Conservation (phyloP, 768 basidiomycete species). For the Amanita pseudoporphyria region DNA sequence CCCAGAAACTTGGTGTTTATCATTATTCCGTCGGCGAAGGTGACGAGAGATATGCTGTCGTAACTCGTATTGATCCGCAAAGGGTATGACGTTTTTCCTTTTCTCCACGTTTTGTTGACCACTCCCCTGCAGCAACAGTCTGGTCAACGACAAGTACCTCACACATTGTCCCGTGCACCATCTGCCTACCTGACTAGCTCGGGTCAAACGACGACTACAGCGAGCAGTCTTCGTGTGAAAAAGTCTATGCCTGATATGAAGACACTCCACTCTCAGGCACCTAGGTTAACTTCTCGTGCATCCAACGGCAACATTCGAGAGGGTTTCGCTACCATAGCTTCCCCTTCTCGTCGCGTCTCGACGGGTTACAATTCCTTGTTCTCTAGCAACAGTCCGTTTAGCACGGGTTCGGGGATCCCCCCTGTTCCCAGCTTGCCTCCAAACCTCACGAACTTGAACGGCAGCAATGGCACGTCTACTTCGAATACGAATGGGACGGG, state of each 20-base stretch:
- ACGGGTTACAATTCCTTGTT: slow-evolving; percentile 66
- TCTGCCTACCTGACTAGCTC: slow-evolving; percentile 68
- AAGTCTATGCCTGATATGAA: slow-evolving; percentile 99
- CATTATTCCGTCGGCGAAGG: slow-evolving; percentile 92
- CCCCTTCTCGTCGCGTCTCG: slow-evolving; percentile 70
- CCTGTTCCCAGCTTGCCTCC: slow-evolving; percentile 73
- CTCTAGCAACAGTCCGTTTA: slow-evolving; percentile 40
- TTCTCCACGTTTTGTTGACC: slow-evolving; percentile 1
- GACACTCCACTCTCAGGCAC: slow-evolving; percentile 70
- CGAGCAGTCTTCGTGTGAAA: slow-evolving; percentile 72
- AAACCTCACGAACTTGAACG: slow-evolving; percentile 37
- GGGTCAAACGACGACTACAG: slow-evolving; percentile 29
- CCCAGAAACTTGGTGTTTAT: slow-evolving; percentile 92
- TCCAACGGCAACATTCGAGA: slow-evolving; percentile 86
- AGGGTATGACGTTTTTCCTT: slow-evolving; percentile 39
- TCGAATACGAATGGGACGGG: neutral
- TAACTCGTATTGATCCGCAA: slow-evolving; percentile 82
- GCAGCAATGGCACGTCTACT: slow-evolving; percentile 13
- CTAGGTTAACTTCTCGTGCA: slow-evolving; percentile 68
- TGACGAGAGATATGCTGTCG: slow-evolving; percentile 89
- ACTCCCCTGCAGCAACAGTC: slow-evolving; percentile 29
- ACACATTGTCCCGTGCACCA: slow-evolving; percentile 74
- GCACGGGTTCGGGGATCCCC: slow-evolving; percentile 35
- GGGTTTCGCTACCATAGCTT: slow-evolving; percentile 81
- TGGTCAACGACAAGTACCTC: slow-evolving; percentile 38